Evolutionary conservation across 78 protist genomes (phyloP), one percentile per base, ranked within the genome.

Genomic region (Emiliania huxleyi): DNA sequence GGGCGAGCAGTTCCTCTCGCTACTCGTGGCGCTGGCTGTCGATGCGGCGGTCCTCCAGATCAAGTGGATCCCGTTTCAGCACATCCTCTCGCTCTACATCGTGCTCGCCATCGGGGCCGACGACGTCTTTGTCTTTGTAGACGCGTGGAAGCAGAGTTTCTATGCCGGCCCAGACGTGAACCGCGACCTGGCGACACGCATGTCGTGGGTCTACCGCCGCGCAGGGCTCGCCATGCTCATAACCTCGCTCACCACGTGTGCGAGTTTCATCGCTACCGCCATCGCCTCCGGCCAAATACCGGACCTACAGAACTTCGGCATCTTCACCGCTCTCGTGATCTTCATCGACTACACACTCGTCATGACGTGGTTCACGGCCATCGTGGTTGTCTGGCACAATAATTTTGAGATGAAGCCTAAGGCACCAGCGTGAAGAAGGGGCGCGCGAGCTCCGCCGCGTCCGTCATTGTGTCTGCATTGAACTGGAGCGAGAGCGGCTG

Each of bases 101-200:
- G 83, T 73, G 19, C 83, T 73, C 83, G 83, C 83, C 83, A 73
- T 73, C 22, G 83, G 83, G 19, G 83, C 83, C 33, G 83, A 73
- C 83, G 83, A 73, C 83, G 83, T 73, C 83, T 73, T 73, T 18
- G 83, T 73, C 83, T 73, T 73, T 42, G 18, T 73, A 18, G 83
- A 73, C 42, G 83, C 83, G 42, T 73, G 18, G 33, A 29, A 37
- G 83, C 83, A 73, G 42, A 33, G 40, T 3, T 73, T 18, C 42
- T 73, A 35, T 42, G 42, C 2, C 15, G 83, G 83, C 40, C 83
- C 83, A 1, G 83, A 73, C 40, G 83, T 73, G 33, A 73, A 73
- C 83, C 33, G 33, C 83, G 62, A 52, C 37, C 75, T 69, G 33
- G 3, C 75, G 33, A 69, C 18, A 5, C 83, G 83, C 33, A 29